Evolutionary conservation across 768 basidiomycete species (phyloP).

Genomic region (Xerocomellus chrysenteron): DNA sequence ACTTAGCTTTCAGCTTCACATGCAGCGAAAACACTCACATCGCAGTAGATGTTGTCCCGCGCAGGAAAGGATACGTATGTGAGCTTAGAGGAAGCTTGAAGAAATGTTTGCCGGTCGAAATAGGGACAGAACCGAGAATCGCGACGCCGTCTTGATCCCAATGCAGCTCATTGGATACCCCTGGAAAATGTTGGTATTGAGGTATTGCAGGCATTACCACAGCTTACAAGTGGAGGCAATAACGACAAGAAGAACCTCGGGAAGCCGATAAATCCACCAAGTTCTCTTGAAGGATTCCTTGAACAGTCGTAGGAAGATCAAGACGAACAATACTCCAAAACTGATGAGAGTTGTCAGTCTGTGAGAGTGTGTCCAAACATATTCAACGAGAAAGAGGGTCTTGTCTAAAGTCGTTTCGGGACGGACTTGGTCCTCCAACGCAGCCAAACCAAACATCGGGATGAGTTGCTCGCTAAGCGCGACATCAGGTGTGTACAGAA

Average conservation of each 20-base stretch:
- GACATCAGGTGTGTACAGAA: not conserved
- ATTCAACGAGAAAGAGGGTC: constrained; percentile 66
- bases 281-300: constrained; percentile 59
- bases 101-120: constrained; percentile 59
- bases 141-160: constrained; percentile 83
- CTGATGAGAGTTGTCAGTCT: constrained; percentile 70
- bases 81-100: constrained; percentile 72
- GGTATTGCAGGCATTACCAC: not conserved
- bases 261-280: constrained; percentile 76
- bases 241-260: constrained; percentile 89
- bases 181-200: constrained; percentile 36
- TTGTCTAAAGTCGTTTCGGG: constrained; percentile 77
- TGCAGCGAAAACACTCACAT: constrained; percentile 44
- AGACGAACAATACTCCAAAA: constrained; percentile 61
- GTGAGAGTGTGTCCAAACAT: constrained; percentile 58
- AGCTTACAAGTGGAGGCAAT: constrained; percentile 75
- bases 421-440: constrained; percentile 51
- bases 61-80: constrained; percentile 61
- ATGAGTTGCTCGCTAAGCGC: constrained; percentile 70
- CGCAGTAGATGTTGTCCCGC: constrained; percentile 81
- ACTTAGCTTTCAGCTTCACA: not conserved
- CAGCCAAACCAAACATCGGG: constrained; percentile 82
- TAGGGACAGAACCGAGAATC: constrained; percentile 77
- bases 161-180: constrained; percentile 60
- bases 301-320: constrained; percentile 60